Evolutionary conservation across 345 rosid species (phyloP), one percentile per base, ranked within the genome.

Genomic region (Euclidium syriacum): DNA sequence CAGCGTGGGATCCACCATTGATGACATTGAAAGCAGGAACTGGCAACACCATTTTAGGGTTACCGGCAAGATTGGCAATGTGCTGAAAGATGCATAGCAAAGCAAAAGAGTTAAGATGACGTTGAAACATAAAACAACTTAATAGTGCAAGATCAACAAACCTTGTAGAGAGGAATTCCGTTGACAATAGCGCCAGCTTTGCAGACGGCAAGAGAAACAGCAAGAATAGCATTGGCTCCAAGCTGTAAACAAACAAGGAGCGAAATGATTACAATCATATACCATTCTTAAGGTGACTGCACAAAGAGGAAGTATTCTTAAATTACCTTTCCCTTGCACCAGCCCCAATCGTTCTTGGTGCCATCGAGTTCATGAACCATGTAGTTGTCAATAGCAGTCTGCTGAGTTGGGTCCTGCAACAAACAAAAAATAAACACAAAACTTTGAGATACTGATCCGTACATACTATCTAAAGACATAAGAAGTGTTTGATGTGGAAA

Each of bases 1-100:
- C 99, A 2, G 99, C 97, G 73, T 94, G 99, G 26, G 99, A 94
- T 52, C 99, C 99, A 68, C 99, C 99, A 34, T 94, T 94, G 74
- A 94, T 94, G 74, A 94, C 99, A 71, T 94, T 94, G 78, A 94
- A 94, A 41, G 99, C 99, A 4, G 99, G 99, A 25, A 94, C 96
- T 2, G 99, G 97, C 10, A 94, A 70, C 22, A 94, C 96, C 87
- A 94, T 78, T 19, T 79, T 79, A 30, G 73, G 73, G 89, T 94
- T 94, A 8, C 99, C 99, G 36, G 99, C 92, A 64, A 94, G 90
- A 47, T 90, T 84, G 10, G 97, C 99, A 73, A 90, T 94, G 65
- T 71, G 73, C 67, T 70, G 56, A 42, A 74, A 76, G 33, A 50
- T 39, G 48, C 9, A 15, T 58, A 4, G 3, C 4, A 51, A 26